Conservation (phyloP, 2,329 filamentous ascomycete genomes). For the Lasiodiplodia gonubiensis region DNA sequence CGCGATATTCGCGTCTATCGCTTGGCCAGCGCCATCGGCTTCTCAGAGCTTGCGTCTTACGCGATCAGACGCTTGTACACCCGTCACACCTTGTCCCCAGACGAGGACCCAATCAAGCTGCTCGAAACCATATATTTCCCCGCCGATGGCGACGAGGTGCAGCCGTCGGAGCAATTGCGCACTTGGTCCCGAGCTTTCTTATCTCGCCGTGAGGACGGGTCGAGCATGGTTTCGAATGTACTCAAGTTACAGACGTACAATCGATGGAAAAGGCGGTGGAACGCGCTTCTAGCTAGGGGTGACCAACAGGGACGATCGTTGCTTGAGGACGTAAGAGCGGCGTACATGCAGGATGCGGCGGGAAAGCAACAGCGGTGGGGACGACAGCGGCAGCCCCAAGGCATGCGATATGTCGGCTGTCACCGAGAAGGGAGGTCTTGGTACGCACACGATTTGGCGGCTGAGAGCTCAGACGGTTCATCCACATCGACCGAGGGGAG, state of each 20-base stretch:
- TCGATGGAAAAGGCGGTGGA: conserved; percentile 4
- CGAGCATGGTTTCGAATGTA: neutral
- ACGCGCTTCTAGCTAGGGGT: neutral
- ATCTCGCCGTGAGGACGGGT: neutral
- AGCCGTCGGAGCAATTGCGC: neutral
- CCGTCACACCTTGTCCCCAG: neutral
- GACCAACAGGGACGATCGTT: neutral
- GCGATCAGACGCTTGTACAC: conserved; percentile 38
- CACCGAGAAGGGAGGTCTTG: neutral
- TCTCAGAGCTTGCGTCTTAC: conserved; percentile 44
- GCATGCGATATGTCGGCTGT: neutral
- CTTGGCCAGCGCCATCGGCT: conserved; percentile 42
- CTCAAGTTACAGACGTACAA: neutral
- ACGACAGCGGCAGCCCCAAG: neutral
- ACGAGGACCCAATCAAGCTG: conserved; percentile 6
- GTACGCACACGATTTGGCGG: neutral
- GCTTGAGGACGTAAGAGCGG: conserved; percentile 6
- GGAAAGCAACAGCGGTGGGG: neutral
- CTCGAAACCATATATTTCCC: conserved; percentile 2
- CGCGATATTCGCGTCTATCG: conserved; percentile 41
- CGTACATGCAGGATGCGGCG: neutral
- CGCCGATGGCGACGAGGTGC: neutral
- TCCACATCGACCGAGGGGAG: neutral
- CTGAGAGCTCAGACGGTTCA: neutral
- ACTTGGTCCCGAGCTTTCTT: conserved; percentile 3